Evolutionary conservation across 2,329 filamentous ascomycete genomes (phyloP).

Genomic region (Aspergillus aculeatinus): DNA sequence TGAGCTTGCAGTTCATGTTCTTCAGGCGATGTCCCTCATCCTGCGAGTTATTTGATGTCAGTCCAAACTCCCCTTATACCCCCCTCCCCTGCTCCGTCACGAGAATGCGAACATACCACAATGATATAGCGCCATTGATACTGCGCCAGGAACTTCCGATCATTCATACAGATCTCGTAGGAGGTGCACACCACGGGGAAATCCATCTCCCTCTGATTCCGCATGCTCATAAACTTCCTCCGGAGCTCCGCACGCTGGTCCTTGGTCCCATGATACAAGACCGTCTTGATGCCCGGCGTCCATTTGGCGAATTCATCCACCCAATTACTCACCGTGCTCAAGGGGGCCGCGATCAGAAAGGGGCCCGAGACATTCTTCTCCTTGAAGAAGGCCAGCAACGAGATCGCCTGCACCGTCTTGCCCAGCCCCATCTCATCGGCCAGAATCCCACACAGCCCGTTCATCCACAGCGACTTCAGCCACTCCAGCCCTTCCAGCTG

Average conservation of each 20-base stretch:
- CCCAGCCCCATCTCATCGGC: constrained; percentile 94
- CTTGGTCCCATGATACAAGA: constrained; percentile 87
- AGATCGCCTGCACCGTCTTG: constrained; percentile 90
- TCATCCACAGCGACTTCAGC: constrained; percentile 80
- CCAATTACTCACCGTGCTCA: constrained; percentile 95
- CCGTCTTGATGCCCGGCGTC: constrained; percentile 82
- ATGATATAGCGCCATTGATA: constrained; percentile 98
- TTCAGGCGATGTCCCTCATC: constrained; percentile 97
- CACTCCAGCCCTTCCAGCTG: constrained; percentile 93
- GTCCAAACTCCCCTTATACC: not conserved
- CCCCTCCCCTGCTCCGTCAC: not conserved
- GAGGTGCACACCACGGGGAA: constrained; percentile 94
- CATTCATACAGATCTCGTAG: constrained; percentile 93
- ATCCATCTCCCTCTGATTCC: constrained; percentile 64
- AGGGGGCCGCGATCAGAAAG: constrained; percentile 83
- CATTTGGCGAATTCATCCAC: constrained; percentile 89
- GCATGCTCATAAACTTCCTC: constrained; percentile 64
- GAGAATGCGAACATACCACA: constrained; percentile 56
- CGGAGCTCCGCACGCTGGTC: constrained; percentile 75
- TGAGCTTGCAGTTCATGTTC: constrained; percentile 90
- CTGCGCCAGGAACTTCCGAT: constrained; percentile 74
- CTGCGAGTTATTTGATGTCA: constrained; percentile 40
- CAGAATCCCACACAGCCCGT: constrained; percentile 86
- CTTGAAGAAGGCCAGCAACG: constrained; percentile 79
- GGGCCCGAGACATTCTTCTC: constrained; percentile 87